Conservation (phyloP, 1,284 basidiomycete species). For the Gomphus sp. region DNA sequence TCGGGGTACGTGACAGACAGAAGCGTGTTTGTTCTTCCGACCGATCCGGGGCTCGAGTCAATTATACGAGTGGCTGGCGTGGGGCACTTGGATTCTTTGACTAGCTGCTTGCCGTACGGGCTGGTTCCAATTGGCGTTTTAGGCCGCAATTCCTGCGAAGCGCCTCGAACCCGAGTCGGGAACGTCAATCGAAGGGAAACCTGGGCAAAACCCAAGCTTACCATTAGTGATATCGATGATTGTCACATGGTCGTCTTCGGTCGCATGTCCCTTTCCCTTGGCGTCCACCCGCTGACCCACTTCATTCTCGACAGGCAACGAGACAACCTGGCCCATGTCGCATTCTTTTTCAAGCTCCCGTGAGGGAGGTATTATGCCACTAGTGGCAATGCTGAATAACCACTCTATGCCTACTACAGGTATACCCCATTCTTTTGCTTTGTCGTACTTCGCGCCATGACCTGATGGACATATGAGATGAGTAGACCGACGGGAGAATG, state of each 20-base stretch:
- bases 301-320: not conserved
- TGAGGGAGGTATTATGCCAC: constrained; percentile 32
- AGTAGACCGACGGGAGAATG: constrained; percentile 55
- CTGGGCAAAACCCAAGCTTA: not conserved
- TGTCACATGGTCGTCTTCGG: not conserved
- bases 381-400: constrained; percentile 44
- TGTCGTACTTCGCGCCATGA: constrained; percentile 60
- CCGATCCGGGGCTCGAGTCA: not conserved
- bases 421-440: constrained; percentile 61
- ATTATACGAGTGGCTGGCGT: not conserved
- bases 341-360: constrained; percentile 20
- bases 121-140: not conserved
- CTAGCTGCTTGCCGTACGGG: not conserved
- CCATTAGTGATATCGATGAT: constrained; percentile 11
- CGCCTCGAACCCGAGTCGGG: constrained; percentile 4
- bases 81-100: not conserved
- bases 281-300: not conserved
- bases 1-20: not conserved
- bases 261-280: not conserved
- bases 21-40: not conserved
- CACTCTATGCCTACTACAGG: constrained; percentile 53
- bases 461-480: constrained; percentile 66
- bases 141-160: not conserved
- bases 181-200: not conserved
- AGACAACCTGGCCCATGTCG: not conserved